Base-by-base conservation (phyloP, 257 asterid species). In the Lycium barbarum region DNA sequence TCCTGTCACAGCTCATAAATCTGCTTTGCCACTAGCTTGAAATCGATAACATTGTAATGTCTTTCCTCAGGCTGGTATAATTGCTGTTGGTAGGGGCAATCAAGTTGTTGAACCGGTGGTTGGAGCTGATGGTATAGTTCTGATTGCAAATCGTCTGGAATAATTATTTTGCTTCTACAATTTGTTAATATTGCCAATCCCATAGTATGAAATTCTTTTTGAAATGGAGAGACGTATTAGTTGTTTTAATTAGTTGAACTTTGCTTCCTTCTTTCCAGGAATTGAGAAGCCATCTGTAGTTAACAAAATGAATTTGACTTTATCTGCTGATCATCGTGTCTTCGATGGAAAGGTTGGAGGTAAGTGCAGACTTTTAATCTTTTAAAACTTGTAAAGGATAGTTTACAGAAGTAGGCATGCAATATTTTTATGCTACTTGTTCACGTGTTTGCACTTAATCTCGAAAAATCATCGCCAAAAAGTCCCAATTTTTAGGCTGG, bases 271-370 rank as follows among this genome's bases (percentile, higher is more conserved):
- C 73, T 83, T 66, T 91, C 65, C 91, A 97, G 99, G 98, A 89
- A 84, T 88, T 57, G 98, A 91, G 92, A 95, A 88, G 89, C 94
- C 98, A 57, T 93, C 93, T 68, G 91, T 92, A 84, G 92, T 94
- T 79, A 94, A 94, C 65, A 97, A 95, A 88, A 95, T 97, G 98
- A 93, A 86, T 74, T 59, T 95, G 82, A 94, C 98, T 74, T 82
- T 97, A 83, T 97, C 99, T 33, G 98, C 99, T 43, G 99, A 97
- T 86, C 98, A 95, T 83, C 98, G 98, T 7, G 96, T 95, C 87
- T 95, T 95, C 86, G 97, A 97, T 90, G 98, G 98, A 86, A 94
- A 91, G 89, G 96, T 97, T 90, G 98, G 95, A 93, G 98, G 99
- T 94, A 92, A 36, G 84, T 88, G 53, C 45, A 49, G 22, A 68